Percentiles rank a stretch among this genome's conserved stretches.
phyloP scores from a whole-genome alignment of 2,329 filamentous ascomycete species.

The Furcasterigmium furcatum region DNA sequence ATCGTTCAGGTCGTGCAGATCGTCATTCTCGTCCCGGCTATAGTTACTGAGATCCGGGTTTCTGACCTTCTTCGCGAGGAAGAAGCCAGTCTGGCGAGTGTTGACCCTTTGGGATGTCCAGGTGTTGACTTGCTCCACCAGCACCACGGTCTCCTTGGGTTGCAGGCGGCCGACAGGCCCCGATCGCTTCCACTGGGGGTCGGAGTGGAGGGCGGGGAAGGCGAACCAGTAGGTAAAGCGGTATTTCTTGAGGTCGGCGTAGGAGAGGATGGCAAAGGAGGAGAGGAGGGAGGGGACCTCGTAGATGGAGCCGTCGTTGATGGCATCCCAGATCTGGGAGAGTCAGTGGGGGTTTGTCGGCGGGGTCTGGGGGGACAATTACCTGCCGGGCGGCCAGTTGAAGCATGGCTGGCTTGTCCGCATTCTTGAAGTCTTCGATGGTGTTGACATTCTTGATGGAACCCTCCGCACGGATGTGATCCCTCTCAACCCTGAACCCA shows the following conservation, averaged over 20 bases:
- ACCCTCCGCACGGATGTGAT: conserved; percentile 80
- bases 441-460: conserved; percentile 97
- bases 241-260: conserved; percentile 95
- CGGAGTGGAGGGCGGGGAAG: conserved; percentile 88
- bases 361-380: conserved; percentile 12
- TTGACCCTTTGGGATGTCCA: conserved; percentile 81
- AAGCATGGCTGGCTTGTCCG: conserved; percentile 76
- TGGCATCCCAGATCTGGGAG: conserved; percentile 88
- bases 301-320: conserved; percentile 94
- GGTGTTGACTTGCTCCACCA: conserved; percentile 81
- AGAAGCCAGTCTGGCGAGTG: conserved; percentile 86
- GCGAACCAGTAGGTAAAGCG: conserved; percentile 98
- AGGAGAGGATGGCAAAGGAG: conserved; percentile 86
- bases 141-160: conserved; percentile 66
- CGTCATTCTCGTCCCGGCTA: conserved; percentile 10
- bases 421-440: conserved; percentile 84
- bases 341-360: neutral
- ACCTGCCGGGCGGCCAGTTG: conserved; percentile 77
- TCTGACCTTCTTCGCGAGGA: conserved; percentile 78
- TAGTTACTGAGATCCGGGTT: conserved; percentile 13
- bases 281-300: conserved; percentile 88
- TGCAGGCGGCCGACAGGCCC: conserved; percentile 54
- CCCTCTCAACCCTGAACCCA: conserved; percentile 57
- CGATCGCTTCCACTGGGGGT: conserved; percentile 73
- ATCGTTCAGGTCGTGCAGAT: conserved; percentile 13